Base-by-base conservation (phyloP, 2,329 filamentous ascomycete species). In the Westerdykella aurantiaca region DNA sequence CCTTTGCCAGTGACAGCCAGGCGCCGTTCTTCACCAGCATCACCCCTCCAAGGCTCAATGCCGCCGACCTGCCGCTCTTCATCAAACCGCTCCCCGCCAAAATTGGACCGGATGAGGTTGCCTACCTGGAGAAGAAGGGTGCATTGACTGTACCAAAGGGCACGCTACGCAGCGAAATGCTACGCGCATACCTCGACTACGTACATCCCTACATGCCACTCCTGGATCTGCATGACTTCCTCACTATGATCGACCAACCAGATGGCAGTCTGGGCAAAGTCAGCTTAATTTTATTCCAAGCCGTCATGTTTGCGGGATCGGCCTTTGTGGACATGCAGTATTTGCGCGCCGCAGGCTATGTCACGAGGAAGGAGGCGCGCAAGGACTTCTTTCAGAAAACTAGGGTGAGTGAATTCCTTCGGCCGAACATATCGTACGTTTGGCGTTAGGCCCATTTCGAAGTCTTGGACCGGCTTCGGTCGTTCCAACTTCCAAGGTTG, bases 171-270 rank as follows among this genome's bases (percentile, higher is more conserved):
- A 88, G 86, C 63, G 88, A 89, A 46, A 76, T 96, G 35, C 72
- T 97, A 13, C 82, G 83, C 55, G 82, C 82, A 33, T 96, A 93
- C 57, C 77, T 91, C 48, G 86, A 95, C 70, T 95, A 85, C 64
- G 88, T 96, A 6, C 86, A 96, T 64, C 88, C 90, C 1, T 96
- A 88, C 65, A 95, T 96, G 88, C 91, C 91, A 18, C 73, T 95
- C 25, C 71, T 96, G 50, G 88, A 83, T 47, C 56, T 83, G 38
- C 75, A 81, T 49, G 79, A 82, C 25, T 79, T 83, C 45, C 60
- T 83, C 9, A 65, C 71, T 39, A 75, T 78, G 37, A 76, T 89
- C 51, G 80, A 82, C 56, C 73, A 76, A 45, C 74, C 77, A 10
- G 85, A 93, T 63, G 86, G 86, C 12, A 74, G 78, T 38, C 76